Conservation (phyloP, 1,284 basidiomycete genomes). For the Crucibulum parvulum region DNA sequence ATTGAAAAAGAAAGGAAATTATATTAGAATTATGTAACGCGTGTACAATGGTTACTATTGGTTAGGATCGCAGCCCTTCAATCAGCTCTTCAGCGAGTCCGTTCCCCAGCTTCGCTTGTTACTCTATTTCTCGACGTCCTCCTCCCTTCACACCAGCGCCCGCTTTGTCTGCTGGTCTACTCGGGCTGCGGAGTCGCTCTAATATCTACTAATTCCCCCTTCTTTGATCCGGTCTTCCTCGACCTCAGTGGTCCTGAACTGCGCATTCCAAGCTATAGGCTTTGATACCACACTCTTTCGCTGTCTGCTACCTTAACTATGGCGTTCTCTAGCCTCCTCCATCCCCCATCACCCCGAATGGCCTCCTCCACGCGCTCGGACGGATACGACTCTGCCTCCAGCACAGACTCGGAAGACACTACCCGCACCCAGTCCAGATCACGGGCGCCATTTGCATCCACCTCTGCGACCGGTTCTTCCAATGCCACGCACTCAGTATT, state of each 20-base stretch:
- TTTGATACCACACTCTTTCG: too few species aligned
- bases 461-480: conserved; percentile 15
- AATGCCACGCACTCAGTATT: conserved; percentile 32
- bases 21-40: too few species aligned
- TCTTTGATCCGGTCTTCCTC: too few species aligned
- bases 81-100: too few species aligned
- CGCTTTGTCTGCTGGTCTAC: too few species aligned
- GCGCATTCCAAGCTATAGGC: too few species aligned
- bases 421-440: conserved; percentile 23
- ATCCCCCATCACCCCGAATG: conserved; percentile 9
- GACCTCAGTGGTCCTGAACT: too few species aligned
- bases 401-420: conserved; percentile 45
- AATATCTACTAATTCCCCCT: too few species aligned
- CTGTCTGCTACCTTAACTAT: not conserved
- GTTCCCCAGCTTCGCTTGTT: too few species aligned
- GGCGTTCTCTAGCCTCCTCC: not conserved
- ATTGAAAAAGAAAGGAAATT: not conserved
- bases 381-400: conserved; percentile 46
- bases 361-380: conserved; percentile 17
- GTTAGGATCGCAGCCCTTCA: not conserved
- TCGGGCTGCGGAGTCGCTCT: too few species aligned
- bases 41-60: not conserved
- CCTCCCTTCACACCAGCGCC: too few species aligned
- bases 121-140: too few species aligned
- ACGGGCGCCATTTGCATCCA: conserved; percentile 19